Evolutionary conservation across 192 early-diverging fungal species (phyloP).

Genomic region (Mortierella antarctica): DNA sequence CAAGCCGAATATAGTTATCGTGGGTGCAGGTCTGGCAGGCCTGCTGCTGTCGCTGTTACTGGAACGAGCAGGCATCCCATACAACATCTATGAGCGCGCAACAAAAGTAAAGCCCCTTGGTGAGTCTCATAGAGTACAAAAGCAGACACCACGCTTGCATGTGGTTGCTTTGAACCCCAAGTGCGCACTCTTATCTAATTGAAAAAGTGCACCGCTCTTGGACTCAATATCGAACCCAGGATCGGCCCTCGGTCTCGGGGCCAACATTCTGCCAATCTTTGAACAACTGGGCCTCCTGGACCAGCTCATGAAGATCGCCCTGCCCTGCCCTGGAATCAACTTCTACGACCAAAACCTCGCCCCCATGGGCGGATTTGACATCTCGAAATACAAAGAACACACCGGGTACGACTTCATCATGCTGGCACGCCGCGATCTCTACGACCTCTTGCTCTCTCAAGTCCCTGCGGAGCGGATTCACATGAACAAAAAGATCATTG

Average conservation of each 20-base stretch:
- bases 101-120: conserved; percentile 4
- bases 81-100: conserved; percentile 1
- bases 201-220: neutral
- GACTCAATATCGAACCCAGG: neutral
- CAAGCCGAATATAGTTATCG: neutral
- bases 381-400: neutral
- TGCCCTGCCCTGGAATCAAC: neutral
- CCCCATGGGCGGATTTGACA: neutral
- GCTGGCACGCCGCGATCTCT: conserved; percentile 9
- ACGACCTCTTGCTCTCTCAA: conserved; percentile 11
- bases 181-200: no score
- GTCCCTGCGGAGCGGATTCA: neutral
- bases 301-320: neutral
- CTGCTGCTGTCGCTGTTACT: neutral
- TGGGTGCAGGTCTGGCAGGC: neutral
- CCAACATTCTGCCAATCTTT: conserved; percentile 21
- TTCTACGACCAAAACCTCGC: conserved; percentile 4
- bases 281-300: conserved; percentile 18
- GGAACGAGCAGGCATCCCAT: neutral
- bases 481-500: conserved; percentile 7
- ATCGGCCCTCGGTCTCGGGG: conserved; percentile 5
- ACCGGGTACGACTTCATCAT: conserved; percentile 10
- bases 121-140: neutral
- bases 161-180: neutral
- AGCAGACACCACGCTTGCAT: neutral